Percentiles rank a stretch among this genome's conserved stretches.
phyloP scores from a whole-genome alignment of 345 rosid genomes.

The Raphanus raphanistrum region DNA sequence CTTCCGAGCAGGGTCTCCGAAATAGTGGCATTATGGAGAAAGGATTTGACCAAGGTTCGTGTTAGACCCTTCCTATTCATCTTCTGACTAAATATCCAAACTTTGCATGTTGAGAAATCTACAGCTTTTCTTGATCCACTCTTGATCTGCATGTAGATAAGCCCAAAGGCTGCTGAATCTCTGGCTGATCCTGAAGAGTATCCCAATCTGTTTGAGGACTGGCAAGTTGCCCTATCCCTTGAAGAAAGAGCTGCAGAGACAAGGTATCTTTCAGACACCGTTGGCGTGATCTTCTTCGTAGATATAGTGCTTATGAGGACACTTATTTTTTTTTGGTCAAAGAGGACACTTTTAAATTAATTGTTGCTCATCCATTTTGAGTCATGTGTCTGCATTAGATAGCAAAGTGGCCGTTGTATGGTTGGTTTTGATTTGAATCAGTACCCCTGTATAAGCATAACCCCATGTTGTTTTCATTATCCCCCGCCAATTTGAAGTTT shows the following conservation, averaged over 20 bases:
- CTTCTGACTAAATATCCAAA: neutral
- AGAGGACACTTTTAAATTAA: neutral
- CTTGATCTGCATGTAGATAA: constrained; percentile 53
- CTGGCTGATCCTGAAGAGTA: constrained; percentile 97
- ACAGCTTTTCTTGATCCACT: constrained; percentile 11
- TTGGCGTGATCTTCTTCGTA: neutral
- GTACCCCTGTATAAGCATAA: neutral
- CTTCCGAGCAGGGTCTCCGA: constrained; percentile 95
- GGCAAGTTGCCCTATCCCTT: constrained; percentile 83
- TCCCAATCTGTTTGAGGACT: constrained; percentile 90
- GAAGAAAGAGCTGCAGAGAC: constrained; percentile 73
- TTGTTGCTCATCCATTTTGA: neutral
- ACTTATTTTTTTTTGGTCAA: neutral
- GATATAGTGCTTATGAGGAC: neutral
- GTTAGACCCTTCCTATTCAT: constrained; percentile 4
- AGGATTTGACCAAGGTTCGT: constrained; percentile 78
- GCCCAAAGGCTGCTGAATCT: constrained; percentile 96
- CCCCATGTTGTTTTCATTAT: neutral
- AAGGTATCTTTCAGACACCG: constrained; percentile 46
- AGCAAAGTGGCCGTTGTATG: neutral
- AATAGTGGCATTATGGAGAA: constrained; percentile 90
- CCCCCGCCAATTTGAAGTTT: neutral
- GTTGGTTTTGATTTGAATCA: constrained; percentile 4
- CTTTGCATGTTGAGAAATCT: constrained; percentile 14
- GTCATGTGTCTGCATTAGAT: constrained; percentile 7